These are phyloP conservation scores for Acanthamoeba healyi DNA, from an alignment of 208 protist genomes.

Conservation along the genomic window DNA sequence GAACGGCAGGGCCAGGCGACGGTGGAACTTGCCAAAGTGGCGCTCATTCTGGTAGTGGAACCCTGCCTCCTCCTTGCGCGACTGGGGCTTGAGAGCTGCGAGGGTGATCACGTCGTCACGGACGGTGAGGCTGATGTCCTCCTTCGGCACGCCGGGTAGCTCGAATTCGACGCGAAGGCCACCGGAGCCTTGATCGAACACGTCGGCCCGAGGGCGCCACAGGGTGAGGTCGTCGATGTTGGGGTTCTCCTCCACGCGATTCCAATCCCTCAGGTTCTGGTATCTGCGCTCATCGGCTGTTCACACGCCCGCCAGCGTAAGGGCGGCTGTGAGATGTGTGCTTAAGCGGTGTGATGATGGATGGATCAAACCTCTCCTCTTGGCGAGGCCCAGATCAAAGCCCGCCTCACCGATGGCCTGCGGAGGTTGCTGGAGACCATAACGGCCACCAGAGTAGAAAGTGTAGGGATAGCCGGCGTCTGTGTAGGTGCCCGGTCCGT, in stretches of 20 bases:
- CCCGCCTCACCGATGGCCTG: constrained; percentile 18
- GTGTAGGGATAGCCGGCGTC: neutral
- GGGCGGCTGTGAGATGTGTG: too few species aligned
- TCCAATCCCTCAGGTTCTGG: neutral
- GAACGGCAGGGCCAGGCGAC: constrained; percentile 14
- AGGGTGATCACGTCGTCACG: neutral
- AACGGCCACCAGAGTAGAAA: neutral
- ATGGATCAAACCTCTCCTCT: neutral
- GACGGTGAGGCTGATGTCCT: constrained; percentile 29
- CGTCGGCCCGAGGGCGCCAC: constrained; percentile 44
- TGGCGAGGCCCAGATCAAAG: neutral
- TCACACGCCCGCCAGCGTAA: too few species aligned
- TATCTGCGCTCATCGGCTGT: neutral
- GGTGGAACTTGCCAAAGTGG: constrained; percentile 73
- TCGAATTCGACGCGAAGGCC: constrained; percentile 50
- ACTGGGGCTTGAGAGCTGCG: constrained; percentile 59
- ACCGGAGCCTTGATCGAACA: neutral
- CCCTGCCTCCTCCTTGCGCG: constrained; percentile 55
- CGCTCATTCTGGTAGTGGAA: constrained; percentile 55
- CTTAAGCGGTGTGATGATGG: neutral
- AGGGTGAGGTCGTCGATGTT: constrained; percentile 37
- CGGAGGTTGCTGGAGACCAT: neutral
- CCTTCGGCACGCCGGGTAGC: neutral
- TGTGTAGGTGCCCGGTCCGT: neutral
- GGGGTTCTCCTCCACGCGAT: constrained; percentile 13